Percentiles rank a stretch among this genome's conserved stretches.
These are phyloP conservation scores for Linnemannia exigua DNA, from an alignment of 192 early-diverging fungal species.

Conservation along the genomic window DNA sequence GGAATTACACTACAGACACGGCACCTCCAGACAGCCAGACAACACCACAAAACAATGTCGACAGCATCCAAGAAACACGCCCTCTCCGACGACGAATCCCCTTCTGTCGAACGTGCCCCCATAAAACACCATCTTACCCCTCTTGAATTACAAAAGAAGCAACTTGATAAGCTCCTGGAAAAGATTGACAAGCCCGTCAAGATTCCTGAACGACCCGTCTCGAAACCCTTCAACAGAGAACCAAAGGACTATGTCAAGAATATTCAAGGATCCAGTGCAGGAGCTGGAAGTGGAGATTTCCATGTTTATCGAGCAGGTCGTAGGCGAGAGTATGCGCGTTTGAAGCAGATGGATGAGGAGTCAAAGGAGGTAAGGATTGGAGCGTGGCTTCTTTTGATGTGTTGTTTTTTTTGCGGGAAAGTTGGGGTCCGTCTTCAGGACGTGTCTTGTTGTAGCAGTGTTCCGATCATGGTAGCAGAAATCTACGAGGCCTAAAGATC, in stretches of 20 bases:
- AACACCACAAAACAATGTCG: not conserved
- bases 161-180: constrained; percentile 81
- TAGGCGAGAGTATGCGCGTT: constrained; percentile 86
- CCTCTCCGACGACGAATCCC: constrained; percentile 24
- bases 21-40: not conserved
- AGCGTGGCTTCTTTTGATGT: not conserved
- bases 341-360: constrained; percentile 84
- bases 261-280: constrained; percentile 93
- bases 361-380: constrained; percentile 70
- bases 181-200: constrained; percentile 86
- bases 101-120: constrained; percentile 2
- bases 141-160: constrained; percentile 67
- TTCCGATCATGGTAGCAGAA: not conserved
- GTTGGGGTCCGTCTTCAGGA: not conserved
- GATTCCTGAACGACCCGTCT: constrained; percentile 71
- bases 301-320: constrained; percentile 92
- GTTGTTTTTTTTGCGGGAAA: not conserved
- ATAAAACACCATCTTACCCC: constrained; percentile 63
- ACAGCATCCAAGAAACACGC: constrained; percentile 24
- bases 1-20: not conserved
- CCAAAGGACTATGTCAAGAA: constrained; percentile 93
- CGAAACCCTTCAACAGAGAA: constrained; percentile 62
- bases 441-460: not conserved
- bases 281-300: constrained; percentile 96
- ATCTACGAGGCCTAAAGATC: not conserved